phyloP scores from a whole-genome alignment of 129 eudicot species.

The Heracleum sosnowskyi region DNA sequence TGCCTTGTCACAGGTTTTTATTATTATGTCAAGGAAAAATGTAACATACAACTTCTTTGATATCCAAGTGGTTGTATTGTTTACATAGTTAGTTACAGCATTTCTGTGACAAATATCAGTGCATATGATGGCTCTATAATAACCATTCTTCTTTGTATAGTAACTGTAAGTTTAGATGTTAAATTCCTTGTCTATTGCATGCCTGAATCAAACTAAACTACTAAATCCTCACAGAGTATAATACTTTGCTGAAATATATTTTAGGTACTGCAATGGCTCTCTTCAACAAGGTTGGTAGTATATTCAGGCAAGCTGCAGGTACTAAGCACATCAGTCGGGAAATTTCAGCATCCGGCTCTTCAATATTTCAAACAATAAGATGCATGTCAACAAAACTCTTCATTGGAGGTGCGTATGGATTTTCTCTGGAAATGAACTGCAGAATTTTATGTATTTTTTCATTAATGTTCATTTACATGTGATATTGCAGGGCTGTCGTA shows the following conservation, averaged over 20 bases:
- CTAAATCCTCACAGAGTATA: neutral
- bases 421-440: neutral
- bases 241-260: neutral
- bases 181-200: neutral
- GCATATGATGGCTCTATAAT: neutral
- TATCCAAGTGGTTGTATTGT: neutral
- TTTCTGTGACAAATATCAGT: neutral
- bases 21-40: neutral
- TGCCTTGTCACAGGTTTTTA: neutral
- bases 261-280: constrained; percentile 65
- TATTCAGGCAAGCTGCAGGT: constrained; percentile 42
- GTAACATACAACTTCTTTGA: neutral
- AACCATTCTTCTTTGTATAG: neutral
- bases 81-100: neutral
- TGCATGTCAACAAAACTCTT: constrained; percentile 89
- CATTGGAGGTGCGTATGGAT: constrained; percentile 54
- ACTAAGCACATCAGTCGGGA: constrained; percentile 39
- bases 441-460: neutral
- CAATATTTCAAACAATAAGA: constrained; percentile 60
- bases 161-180: neutral
- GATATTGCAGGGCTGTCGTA: constrained; percentile 68
- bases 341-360: constrained; percentile 48
- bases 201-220: neutral
- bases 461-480: neutral
- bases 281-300: constrained; percentile 54